phyloP scores from a whole-genome alignment of 1,284 basidiomycete species.

The Ceratobasidium sp. region DNA sequence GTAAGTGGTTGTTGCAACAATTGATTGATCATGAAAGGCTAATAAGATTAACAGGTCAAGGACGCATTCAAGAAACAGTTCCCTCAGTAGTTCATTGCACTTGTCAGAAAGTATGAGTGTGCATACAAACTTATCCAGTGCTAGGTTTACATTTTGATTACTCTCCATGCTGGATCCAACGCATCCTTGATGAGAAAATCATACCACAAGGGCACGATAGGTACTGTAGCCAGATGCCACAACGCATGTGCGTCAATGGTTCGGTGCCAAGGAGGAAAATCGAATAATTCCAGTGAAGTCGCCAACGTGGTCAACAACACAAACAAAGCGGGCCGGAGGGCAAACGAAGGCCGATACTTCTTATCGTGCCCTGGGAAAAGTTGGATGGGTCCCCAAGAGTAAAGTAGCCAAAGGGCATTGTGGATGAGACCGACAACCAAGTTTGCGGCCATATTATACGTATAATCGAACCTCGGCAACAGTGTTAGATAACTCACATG shows the following conservation, averaged over 20 bases:
- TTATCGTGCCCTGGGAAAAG: constrained; percentile 40
- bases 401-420: constrained; percentile 86
- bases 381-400: constrained; percentile 54
- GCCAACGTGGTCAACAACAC: constrained; percentile 77
- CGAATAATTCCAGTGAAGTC: constrained; percentile 86
- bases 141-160: constrained; percentile 14
- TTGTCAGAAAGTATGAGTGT: neutral
- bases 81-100: neutral
- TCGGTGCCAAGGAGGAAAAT: constrained; percentile 83
- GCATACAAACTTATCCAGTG: neutral
- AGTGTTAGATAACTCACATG: constrained; percentile 83
- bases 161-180: constrained; percentile 53
- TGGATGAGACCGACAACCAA: constrained; percentile 70
- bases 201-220: constrained; percentile 86
- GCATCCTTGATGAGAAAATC: constrained; percentile 76
- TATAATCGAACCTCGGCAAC: constrained; percentile 88
- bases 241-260: constrained; percentile 92
- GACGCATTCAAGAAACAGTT: constrained; percentile 15
- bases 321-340: constrained; percentile 64
- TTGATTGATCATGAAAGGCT: too few relatives aligned
- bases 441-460: constrained; percentile 93
- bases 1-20: constrained; percentile 50
- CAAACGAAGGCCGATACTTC: constrained; percentile 62
- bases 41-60: neutral
- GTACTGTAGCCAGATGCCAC: constrained; percentile 91